Base-by-base conservation (phyloP, 768 basidiomycete species). In the Amanita pseudoporphyria region DNA sequence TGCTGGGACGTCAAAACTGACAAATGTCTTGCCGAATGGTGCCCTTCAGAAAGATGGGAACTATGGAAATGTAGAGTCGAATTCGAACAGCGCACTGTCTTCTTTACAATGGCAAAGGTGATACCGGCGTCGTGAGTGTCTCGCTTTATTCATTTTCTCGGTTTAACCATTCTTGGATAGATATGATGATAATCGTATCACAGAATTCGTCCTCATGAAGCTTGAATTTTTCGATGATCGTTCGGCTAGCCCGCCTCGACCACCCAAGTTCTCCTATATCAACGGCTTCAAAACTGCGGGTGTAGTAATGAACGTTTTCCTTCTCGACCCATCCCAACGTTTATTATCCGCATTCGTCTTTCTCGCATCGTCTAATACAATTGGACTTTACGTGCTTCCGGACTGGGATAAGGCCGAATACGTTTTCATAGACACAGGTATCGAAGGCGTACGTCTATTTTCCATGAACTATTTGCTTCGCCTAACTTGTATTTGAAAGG, bases 11-110 rank as follows among this genome's bases (percentile, higher is more conserved):
- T 86, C 12, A 76, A 77, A 45, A 69, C 71, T 3, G 79, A 85
- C 44, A 58, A 62, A 13, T 78, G 77, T 52, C 68, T 85, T 3
- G 82, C 81, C 0, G 79, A 84, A 51, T 87, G 84, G 84, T 76
- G 78, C 45, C 82, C 82, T 1, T 72, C 71, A 1, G 68, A 70
- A 18, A 58, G 70, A 14, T 86, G 84, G 83, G 82, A 84, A 56
- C 58, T 87, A 5, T 86, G 84, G 84, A 87, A 87, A 57, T 86
- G 84, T 55, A 66, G 84, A 7, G 83, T 87, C 14, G 84, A 85
- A 58, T 86, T 84, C 57, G 82, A 84, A 35, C 74, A 79, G 54
- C 67, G 79, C 51, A 77, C 79, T 0, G 83, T 85, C 31, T 87
- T 76, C 62, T 84, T 87, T 57, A 82, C 79, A 0, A 86, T 86